phyloP scores from a whole-genome alignment of 2,329 filamentous ascomycete species.

The Acarospora socialis region DNA sequence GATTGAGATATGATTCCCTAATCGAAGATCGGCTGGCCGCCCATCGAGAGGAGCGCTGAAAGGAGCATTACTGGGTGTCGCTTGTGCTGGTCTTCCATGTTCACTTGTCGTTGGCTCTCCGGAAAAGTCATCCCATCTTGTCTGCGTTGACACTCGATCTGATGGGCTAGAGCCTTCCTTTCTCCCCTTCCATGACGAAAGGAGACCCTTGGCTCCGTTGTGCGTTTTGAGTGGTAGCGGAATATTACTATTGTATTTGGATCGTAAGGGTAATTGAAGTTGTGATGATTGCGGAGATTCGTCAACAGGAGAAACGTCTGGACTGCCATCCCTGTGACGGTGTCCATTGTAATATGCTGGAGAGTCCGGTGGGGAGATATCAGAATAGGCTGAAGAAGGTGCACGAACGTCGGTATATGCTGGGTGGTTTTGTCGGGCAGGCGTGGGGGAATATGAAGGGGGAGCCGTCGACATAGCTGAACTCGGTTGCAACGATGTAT shows the following conservation, averaged over 20 bases:
- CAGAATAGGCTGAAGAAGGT: slow-evolving; percentile 19
- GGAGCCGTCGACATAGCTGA: slow-evolving; percentile 34
- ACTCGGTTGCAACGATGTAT: slow-evolving; percentile 6
- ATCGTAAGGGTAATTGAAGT: slow-evolving; percentile 1
- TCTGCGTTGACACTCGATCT: slow-evolving; percentile 14
- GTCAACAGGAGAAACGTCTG: slow-evolving; percentile 30
- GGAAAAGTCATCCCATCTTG: slow-evolving; percentile 51
- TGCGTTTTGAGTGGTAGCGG: slow-evolving; percentile 15
- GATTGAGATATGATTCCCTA: slow-evolving; percentile 11
- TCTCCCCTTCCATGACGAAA: slow-evolving; percentile 5
- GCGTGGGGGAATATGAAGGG: slow-evolving; percentile 44
- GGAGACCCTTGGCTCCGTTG: slow-evolving; percentile 8
- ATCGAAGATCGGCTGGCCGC: slow-evolving; percentile 2
- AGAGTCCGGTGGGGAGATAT: slow-evolving; percentile 33
- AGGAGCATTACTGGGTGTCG: slow-evolving; percentile 33
- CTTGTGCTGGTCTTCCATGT: slow-evolving; percentile 41
- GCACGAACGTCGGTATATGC: slow-evolving; percentile 11
- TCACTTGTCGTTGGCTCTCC: slow-evolving; percentile 48
- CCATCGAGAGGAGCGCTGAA: slow-evolving; percentile 14
- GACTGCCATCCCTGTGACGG: slow-evolving; percentile 16
- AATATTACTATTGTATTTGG: slow-evolving; percentile 16
- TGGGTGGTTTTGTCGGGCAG: slow-evolving; percentile 3
- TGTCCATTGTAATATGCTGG: slow-evolving; percentile 19
- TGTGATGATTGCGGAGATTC: slow-evolving; percentile 18
- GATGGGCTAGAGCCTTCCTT: slow-evolving; percentile 6